Evolutionary conservation across 2,329 filamentous ascomycete genomes (phyloP), one percentile per base, ranked within the genome.

Genomic region (Decorospora gaudefroyi): DNA sequence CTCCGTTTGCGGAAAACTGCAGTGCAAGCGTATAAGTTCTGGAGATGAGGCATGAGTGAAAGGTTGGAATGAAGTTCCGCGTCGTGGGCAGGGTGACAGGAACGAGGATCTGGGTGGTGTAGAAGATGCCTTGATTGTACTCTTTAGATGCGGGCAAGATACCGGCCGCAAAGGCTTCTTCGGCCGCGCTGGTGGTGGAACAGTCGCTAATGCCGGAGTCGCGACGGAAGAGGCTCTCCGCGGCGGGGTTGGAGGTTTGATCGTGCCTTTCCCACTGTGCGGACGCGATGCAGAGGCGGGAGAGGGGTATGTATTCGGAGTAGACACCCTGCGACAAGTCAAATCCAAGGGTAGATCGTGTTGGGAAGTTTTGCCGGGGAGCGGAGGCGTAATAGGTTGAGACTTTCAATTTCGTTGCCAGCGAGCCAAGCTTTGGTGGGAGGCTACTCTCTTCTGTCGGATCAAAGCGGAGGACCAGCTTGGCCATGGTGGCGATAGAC

Each of bases 21-120:
- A 88, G 68, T 39, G 82, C 78, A 10, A 89, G 75, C 3, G 73
- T 67, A 64, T 89, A 88, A 12, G 76, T 71, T 38, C 86, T 77
- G n/a, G 81, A 82, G 30, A 83, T 72, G 39, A 88, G 76, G 64
- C 85, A 89, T 26, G 79, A 78, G 71, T 87, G 82, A 70, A 88
- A 89, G 2, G 84, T 85, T 1, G 85, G 86, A 13, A 86, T 71
- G 63, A 86, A 86, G 17, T 77, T 72, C 55, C 84, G 86, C 50
- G 72, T 73, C n/a, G 63, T 59, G 1, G 85, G 84, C 0, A 87
- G 74, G 1, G 77, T 77, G 57, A 88, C 72, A 0, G 85, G 85
- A 2, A 87, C 78, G 2, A 85, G 63, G 23, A 88, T 71, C n/a
- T 74, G 74, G 5, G 84, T 76, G 2, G 81, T 83, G 68, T 85